Conservation (phyloP, 768 basidiomycete genomes). For the Kwoniella sp. region DNA sequence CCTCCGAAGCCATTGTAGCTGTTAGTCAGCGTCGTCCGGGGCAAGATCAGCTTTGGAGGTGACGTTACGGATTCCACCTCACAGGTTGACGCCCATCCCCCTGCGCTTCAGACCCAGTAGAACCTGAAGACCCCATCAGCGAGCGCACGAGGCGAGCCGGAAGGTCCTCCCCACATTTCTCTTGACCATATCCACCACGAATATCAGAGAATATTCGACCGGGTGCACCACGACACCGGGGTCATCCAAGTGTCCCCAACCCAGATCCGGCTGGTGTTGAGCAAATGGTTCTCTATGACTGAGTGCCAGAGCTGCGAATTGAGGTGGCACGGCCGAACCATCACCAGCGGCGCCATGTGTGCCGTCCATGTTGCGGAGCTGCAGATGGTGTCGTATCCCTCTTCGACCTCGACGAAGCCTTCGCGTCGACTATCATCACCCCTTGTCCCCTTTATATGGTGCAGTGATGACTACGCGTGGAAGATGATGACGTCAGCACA, state of each 20-base stretch:
- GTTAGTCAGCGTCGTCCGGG: no score
- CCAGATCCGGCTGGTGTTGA: neutral
- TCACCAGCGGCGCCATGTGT: no score
- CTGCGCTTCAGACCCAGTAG: constrained; percentile 46
- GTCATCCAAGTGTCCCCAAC: constrained; percentile 4
- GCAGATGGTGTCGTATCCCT: no score
- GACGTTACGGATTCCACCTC: no score
- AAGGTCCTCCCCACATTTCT: constrained; percentile 3
- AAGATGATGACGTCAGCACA: no score
- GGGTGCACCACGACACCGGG: neutral
- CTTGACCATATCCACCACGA: constrained; percentile 25
- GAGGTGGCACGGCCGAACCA: neutral
- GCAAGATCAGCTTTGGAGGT: no score
- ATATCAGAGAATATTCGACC: constrained; percentile 26
- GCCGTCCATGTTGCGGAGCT: no score
- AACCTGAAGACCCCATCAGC: constrained; percentile 27
- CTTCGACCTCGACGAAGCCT: no score
- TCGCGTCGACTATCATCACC: no score
- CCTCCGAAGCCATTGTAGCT: constrained; percentile 89
- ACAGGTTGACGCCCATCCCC: constrained; percentile 42
- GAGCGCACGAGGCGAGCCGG: neutral
- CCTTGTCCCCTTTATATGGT: no score
- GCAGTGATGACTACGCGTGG: no score
- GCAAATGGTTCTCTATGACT: neutral
- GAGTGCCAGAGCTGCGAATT: neutral